Percentiles rank a stretch among this genome's conserved stretches.
phyloP scores from a whole-genome alignment of 148 eudicot species.

The Polygonum aviculare region DNA sequence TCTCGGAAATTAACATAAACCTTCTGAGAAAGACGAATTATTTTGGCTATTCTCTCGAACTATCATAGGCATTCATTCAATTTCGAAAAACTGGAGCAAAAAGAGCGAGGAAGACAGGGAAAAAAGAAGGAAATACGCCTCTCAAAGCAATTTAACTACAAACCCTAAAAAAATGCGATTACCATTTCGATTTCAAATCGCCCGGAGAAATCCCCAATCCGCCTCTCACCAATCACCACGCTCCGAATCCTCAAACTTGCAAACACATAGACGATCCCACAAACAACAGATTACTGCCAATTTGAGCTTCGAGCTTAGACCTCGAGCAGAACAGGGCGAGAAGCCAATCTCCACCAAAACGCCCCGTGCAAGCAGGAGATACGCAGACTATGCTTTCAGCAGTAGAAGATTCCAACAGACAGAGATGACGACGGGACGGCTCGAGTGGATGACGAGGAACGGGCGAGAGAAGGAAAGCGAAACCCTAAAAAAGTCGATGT shows the following conservation, averaged over 20 bases:
- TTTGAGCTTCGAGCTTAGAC: not conserved
- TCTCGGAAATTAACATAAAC: not conserved
- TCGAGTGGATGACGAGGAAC: not conserved
- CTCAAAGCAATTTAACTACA: not conserved
- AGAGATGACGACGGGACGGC: not conserved
- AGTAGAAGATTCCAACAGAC: slow-evolving; percentile 1
- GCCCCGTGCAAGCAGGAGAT: not conserved
- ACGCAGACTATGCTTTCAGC: not conserved
- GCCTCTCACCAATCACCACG: not conserved
- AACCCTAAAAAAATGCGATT: not conserved
- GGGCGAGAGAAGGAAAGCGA: slow-evolving; percentile 6
- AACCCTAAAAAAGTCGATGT: slow-evolving; percentile 1
- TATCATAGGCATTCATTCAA: not conserved
- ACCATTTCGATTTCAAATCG: not conserved
- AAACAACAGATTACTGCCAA: not conserved
- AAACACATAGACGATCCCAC: not conserved
- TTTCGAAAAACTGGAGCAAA: not conserved
- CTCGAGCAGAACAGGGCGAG: not conserved
- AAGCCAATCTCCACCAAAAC: not conserved
- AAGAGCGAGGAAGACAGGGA: not conserved
- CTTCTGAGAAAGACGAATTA: not conserved
- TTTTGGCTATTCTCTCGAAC: not conserved
- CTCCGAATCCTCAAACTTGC: not conserved
- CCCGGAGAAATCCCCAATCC: not conserved
- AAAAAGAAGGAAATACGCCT: not conserved